Evolutionary conservation across 352 stramenopile species (phyloP).

Genomic region (Phytophthora pistaciae): DNA sequence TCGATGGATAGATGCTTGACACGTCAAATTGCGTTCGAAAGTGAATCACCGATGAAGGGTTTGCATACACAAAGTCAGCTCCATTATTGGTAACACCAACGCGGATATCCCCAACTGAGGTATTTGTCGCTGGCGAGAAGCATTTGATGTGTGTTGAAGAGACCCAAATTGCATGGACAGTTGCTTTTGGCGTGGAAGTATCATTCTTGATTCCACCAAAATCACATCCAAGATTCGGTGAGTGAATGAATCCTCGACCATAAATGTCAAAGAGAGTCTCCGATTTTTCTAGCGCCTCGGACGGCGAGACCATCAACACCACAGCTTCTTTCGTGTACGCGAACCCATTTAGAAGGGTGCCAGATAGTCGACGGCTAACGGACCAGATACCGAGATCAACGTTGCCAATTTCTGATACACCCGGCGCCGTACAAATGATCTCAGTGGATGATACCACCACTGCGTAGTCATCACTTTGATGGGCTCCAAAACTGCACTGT

Average conservation of each 20-base stretch:
- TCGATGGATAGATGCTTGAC: conserved; percentile 50
- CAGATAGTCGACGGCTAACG: conserved; percentile 26
- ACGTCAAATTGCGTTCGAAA: conserved; percentile 57
- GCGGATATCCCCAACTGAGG: conserved; percentile 27
- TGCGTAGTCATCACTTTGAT: conserved; percentile 28
- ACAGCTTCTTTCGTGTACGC: conserved; percentile 49
- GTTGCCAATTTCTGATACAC: conserved; percentile 9
- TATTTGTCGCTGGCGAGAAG: conserved; percentile 31
- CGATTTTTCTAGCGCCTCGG: conserved; percentile 47
- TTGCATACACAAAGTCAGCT: conserved; percentile 42
- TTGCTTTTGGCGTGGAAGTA: neutral
- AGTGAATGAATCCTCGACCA: conserved; percentile 61
- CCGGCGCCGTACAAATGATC: conserved; percentile 54
- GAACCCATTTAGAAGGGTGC: conserved; percentile 44
- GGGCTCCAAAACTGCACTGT: conserved; percentile 55
- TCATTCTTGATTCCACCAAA: conserved; percentile 30
- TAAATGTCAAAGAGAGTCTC: conserved; percentile 68
- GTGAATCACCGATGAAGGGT: conserved; percentile 14
- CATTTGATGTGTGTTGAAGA: conserved; percentile 65
- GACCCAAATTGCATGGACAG: conserved; percentile 50
- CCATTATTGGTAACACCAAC: conserved; percentile 67
- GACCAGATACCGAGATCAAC: conserved; percentile 50
- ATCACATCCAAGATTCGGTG: conserved; percentile 50
- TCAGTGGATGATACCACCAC: conserved; percentile 49
- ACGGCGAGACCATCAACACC: conserved; percentile 53